Conservation (phyloP, 2,329 filamentous ascomycete genomes). For the Hymenoscyphus fraxineus region DNA sequence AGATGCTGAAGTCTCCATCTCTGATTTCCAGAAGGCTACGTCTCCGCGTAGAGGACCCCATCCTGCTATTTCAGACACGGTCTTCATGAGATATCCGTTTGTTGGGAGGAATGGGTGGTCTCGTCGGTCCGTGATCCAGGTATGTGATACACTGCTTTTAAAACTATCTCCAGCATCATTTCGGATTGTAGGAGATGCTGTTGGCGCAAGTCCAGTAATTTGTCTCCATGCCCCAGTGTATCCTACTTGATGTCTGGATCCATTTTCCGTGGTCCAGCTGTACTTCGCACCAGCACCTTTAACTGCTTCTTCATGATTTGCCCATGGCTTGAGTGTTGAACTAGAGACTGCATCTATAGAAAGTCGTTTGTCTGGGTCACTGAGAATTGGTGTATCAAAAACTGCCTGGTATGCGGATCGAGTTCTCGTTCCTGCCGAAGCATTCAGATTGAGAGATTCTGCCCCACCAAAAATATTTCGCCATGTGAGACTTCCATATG, state of each 20-base stretch:
- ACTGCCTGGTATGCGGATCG: conserved; percentile 85
- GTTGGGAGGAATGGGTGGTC: conserved; percentile 84
- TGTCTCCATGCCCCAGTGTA: conserved; percentile 87
- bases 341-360: conserved; percentile 79
- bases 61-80: conserved; percentile 79
- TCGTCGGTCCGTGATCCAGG: conserved; percentile 73
- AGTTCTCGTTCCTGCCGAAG: conserved; percentile 83
- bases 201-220: conserved; percentile 70
- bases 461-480: conserved; percentile 94
- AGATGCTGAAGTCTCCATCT: conserved; percentile 75
- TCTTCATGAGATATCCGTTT: conserved; percentile 75
- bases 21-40: conserved; percentile 90
- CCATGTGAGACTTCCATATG: conserved; percentile 81
- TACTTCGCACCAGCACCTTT: conserved; percentile 75
- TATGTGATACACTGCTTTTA: conserved; percentile 82
- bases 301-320: conserved; percentile 86
- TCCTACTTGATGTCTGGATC: conserved; percentile 70
- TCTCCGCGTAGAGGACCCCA: conserved; percentile 81
- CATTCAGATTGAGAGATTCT: conserved; percentile 83
- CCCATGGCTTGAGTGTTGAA: conserved; percentile 85
- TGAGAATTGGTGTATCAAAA: conserved; percentile 77
- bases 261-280: conserved; percentile 63
- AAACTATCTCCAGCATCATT: conserved; percentile 85
- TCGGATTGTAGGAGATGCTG: conserved; percentile 77
- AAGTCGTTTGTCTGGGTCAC: conserved; percentile 76